Base-by-base conservation (phyloP, 148 eudicot genomes). In the Silene conica region DNA sequence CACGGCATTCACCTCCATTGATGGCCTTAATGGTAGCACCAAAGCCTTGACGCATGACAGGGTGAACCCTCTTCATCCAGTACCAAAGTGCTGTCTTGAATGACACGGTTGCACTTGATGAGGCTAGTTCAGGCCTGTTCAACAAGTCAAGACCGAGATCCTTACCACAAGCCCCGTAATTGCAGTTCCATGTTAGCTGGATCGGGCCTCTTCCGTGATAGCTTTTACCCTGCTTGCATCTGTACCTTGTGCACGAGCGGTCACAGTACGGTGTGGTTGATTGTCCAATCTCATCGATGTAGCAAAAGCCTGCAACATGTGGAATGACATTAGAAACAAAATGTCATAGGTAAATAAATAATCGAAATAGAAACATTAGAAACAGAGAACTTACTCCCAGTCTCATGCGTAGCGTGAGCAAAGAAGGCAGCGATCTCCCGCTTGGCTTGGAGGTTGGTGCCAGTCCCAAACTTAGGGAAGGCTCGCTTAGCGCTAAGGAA, bases 381-480 rank as follows among this genome's bases (percentile, higher is more conserved):
- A 31, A 31, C 3, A 31, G 34, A 31, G 4, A 9, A 69, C 84
- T 85, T 89, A 89, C 92, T 82, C 62, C 85, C 88, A 73, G 89
- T 89, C 73, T 89, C 89, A 76, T 89, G 89, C 0, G 90, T 86
- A n/a, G 74, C 85, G 73, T 89, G 92, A 14, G 90, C 92, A 21
- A 89, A 89, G 77, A 87, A 87, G n/a, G 92, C 92, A 5, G 92
- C 92, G 15, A 89, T 85, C 72, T 89, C 92, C 43, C 88, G 83
- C 82, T 76, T 85, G 12, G 88, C 84, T 60, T 73, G 81, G 74
- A 85, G 82, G 12, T 13, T 68, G 0, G 90, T 69, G 1, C 84
- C 86, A 34, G 15, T 73, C 1, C 87, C 92, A 25, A 89, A 89
- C 72, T 46, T 3, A 8, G 85, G 73, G 66, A 79, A 86, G 3